Percentiles rank a stretch among this genome's conserved stretches.
Evolutionary conservation across 1,284 basidiomycete genomes (phyloP).

Genomic region (Hypsizygus ulmarius): DNA sequence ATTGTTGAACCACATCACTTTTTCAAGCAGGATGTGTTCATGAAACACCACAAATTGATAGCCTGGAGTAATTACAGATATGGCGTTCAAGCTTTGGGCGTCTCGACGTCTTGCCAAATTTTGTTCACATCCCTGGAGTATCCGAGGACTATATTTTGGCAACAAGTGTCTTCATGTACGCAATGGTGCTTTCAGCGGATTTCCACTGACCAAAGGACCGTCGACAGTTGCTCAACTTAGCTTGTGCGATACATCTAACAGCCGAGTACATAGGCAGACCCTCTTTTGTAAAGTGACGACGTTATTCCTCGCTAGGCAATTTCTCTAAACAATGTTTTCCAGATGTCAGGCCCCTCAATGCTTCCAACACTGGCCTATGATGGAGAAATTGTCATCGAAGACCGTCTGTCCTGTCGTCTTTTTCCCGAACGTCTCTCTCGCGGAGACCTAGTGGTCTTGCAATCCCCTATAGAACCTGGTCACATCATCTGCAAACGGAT

Average conservation of each 20-base stretch:
- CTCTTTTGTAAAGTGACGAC: slow-evolving; percentile 39
- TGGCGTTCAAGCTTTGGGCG: slow-evolving; percentile 6
- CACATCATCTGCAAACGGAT: slow-evolving; percentile 88
- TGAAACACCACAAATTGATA: slow-evolving; percentile 4
- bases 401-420: slow-evolving; percentile 54
- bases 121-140: slow-evolving; percentile 10
- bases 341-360: slow-evolving; percentile 84
- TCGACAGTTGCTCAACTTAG: slow-evolving; percentile 47
- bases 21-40: slow-evolving; percentile 7
- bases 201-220: not conserved
- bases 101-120: slow-evolving; percentile 7
- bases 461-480: slow-evolving; percentile 71
- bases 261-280: slow-evolving; percentile 56
- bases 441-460: slow-evolving; percentile 82
- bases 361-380: slow-evolving; percentile 70
- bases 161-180: slow-evolving; percentile 13
- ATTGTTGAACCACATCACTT: too few relatives aligned
- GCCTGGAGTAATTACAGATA: not conserved
- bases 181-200: not conserved
- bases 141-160: slow-evolving; percentile 8
- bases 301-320: not conserved
- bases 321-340: slow-evolving; percentile 8
- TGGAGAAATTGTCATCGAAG: slow-evolving; percentile 65
- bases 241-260: slow-evolving; percentile 56
- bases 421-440: slow-evolving; percentile 54